A percentile compares a stretch with the other conserved stretches of the same genome.
Evolutionary conservation across 768 basidiomycete genomes (phyloP).

Genomic region (Trametes cubensis): DNA sequence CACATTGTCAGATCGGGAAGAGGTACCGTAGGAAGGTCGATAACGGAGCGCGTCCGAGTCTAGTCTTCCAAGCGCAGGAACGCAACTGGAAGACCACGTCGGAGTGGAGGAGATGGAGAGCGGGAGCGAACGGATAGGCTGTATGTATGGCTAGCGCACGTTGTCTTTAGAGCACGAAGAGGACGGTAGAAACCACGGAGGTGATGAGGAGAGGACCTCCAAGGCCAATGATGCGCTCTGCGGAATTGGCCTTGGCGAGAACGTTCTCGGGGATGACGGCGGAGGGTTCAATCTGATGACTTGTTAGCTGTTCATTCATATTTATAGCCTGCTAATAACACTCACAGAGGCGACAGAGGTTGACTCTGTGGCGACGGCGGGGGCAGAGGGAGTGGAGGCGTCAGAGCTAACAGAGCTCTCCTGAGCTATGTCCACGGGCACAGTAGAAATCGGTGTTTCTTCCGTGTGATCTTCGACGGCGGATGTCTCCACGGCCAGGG

Average conservation of each 20-base stretch:
- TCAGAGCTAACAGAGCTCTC: neutral
- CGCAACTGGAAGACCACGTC: neutral
- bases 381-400: neutral
- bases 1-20: neutral
- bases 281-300: neutral
- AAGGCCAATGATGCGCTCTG: neutral
- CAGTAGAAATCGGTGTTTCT: neutral
- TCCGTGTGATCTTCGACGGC: neutral
- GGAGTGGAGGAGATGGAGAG: neutral
- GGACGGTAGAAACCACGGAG: constrained; percentile 10
- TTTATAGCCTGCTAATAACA: neutral
- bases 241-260: constrained; percentile 8
- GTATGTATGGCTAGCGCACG: constrained; percentile 16
- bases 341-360: neutral
- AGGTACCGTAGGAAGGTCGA: constrained; percentile 4
- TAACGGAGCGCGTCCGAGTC: neutral
- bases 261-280: neutral
- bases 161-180: constrained; percentile 1
- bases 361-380: neutral
- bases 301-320: neutral
- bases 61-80: neutral
- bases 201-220: constrained; percentile 8
- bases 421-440: too few species aligned
- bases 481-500: neutral
- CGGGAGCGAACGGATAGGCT: neutral